Conservation (phyloP, 2,329 filamentous ascomycete species). For the Chaetomium sp. region DNA sequence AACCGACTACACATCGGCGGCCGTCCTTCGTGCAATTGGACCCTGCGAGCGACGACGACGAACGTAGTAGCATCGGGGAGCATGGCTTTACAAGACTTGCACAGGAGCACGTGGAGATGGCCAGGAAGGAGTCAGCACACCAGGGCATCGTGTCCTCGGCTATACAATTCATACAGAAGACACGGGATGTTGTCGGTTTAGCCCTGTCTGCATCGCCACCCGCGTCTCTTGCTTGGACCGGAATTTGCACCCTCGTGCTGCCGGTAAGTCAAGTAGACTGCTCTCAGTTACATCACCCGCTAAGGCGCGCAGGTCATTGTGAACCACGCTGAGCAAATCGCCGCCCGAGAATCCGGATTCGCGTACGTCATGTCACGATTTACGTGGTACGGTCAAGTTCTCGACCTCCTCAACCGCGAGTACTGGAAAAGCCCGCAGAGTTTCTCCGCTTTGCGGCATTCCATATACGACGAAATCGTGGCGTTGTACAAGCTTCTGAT, state of each 20-base stretch:
- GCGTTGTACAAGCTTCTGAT: conserved; percentile 17
- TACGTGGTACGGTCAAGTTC: conserved; percentile 17
- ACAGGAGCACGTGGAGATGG: conserved; percentile 6
- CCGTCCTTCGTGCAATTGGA: neutral
- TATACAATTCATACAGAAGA: conserved; percentile 16
- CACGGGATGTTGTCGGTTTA: conserved; percentile 8
- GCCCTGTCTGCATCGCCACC: conserved; percentile 11
- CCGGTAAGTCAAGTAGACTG: conserved; percentile 3
- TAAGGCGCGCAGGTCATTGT: conserved; percentile 11
- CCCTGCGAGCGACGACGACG: neutral
- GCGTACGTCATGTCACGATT: conserved; percentile 20
- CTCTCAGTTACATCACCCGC: neutral
- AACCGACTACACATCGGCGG: neutral
- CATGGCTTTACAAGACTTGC: conserved; percentile 11
- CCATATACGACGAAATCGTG: conserved; percentile 14
- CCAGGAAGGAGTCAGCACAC: neutral
- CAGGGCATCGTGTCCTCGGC: conserved; percentile 12
- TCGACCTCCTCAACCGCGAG: conserved; percentile 17
- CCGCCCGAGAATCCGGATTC: conserved; percentile 14
- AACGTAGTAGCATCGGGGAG: neutral
- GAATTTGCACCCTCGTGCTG: conserved; percentile 16
- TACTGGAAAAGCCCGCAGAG: conserved; percentile 18
- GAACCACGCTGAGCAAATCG: conserved; percentile 19
- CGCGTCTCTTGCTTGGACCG: conserved; percentile 16
- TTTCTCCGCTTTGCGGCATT: conserved; percentile 8